phyloP scores from a whole-genome alignment of 176 grass and related monocot genomes.

The Musa troglodytarum region DNA sequence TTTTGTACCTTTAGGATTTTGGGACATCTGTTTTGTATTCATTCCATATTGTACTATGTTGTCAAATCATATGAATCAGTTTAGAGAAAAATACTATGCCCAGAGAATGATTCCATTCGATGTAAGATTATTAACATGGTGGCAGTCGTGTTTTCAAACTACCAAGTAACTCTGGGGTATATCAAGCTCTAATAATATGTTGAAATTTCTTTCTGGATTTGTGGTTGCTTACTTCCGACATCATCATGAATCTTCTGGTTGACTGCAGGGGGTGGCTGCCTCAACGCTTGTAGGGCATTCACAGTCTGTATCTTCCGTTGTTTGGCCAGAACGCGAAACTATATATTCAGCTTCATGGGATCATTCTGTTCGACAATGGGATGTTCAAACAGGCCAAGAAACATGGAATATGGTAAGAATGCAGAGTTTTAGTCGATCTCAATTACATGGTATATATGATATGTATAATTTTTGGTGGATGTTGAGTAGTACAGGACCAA shows the following conservation, averaged over 20 bases:
- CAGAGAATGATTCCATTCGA: no score
- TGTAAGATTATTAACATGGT: no score
- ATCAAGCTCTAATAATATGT: background rate
- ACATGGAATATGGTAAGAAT: constrained; percentile 69
- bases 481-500: no score
- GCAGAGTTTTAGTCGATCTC: no score
- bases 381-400: constrained; percentile 61
- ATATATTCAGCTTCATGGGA: constrained; percentile 97
- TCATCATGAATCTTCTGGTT: background rate
- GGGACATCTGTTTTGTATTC: background rate
- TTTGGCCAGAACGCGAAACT: constrained; percentile 57
- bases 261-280: constrained; percentile 46
- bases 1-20: background rate
- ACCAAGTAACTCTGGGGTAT: no score
- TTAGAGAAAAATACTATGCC: no score
- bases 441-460: no score
- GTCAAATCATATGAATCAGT: no score
- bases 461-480: no score
- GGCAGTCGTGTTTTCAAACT: no score
- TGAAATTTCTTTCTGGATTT: background rate
- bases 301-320: constrained; percentile 73
- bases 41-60: no score
- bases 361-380: constrained; percentile 93
- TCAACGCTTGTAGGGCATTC: constrained; percentile 77
- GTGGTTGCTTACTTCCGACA: background rate